These are phyloP conservation scores for Ophiostoma triangulosporum DNA, from an alignment of 2,329 filamentous ascomycete genomes.

Conservation along the genomic window DNA sequence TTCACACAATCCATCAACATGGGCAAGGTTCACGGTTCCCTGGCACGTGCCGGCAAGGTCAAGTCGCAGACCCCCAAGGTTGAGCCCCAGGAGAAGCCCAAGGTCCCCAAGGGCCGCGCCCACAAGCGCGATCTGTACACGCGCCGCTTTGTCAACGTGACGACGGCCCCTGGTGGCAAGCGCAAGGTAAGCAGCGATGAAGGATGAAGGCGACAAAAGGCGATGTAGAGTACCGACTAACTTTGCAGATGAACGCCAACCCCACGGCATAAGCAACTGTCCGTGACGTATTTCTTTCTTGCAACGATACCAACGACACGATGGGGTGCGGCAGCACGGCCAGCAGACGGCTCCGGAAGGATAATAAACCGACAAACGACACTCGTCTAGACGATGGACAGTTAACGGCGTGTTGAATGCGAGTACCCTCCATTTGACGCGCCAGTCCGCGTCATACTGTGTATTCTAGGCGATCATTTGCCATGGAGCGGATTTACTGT, in stretches of 20 bases:
- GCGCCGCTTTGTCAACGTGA: conserved; percentile 95
- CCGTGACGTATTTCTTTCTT: neutral
- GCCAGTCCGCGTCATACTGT: no score
- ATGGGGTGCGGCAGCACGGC: neutral
- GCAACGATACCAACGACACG: neutral
- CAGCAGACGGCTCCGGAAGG: neutral
- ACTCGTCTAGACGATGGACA: no score
- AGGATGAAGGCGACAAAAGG: neutral
- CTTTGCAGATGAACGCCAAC: conserved; percentile 15
- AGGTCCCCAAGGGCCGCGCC: conserved; percentile 91
- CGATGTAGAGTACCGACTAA: neutral
- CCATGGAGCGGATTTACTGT: no score
- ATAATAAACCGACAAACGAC: neutral
- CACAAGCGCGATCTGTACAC: conserved; percentile 96
- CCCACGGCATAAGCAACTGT: conserved; percentile 3
- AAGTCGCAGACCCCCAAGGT: conserved; percentile 93
- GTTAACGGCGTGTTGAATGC: no score
- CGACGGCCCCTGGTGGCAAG: conserved; percentile 83
- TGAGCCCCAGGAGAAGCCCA: conserved; percentile 88
- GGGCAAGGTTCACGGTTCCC: conserved; percentile 16
- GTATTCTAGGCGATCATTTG: no score
- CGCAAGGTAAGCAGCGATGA: conserved; percentile 56
- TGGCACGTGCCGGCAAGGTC: conserved; percentile 59
- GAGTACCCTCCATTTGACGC: no score
- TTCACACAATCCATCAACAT: conserved; percentile 7